Evolutionary conservation across 1,139 yeast genomes (phyloP).

Genomic region (Geotrichum aggregatum): DNA sequence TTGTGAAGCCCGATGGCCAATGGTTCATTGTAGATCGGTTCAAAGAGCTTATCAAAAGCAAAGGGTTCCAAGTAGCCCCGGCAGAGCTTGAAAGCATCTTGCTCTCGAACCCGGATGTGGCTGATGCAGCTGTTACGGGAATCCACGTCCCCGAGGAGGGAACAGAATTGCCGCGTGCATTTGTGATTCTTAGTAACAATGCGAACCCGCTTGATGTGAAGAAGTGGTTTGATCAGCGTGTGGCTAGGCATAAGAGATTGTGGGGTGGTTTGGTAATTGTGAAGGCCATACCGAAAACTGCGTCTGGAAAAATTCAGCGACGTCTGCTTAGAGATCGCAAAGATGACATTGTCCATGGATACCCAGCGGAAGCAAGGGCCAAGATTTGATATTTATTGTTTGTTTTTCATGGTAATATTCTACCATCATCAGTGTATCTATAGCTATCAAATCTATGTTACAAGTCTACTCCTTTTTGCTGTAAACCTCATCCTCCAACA

Average conservation of each 20-base stretch:
- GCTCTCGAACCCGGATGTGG: conserved; percentile 42
- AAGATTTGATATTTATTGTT: not conserved
- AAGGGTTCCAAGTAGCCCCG: conserved; percentile 80
- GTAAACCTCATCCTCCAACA: conserved; percentile 44
- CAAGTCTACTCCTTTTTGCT: conserved; percentile 1
- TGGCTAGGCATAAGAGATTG: conserved; percentile 40
- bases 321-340: conserved; percentile 30
- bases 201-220: conserved; percentile 30
- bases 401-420: too few relatives aligned
- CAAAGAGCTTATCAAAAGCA: conserved; percentile 75
- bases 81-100: conserved; percentile 69
- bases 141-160: conserved; percentile 33
- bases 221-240: conserved; percentile 37
- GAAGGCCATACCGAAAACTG: conserved; percentile 37
- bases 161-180: conserved; percentile 41
- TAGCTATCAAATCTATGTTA: not conserved
- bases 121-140: conserved; percentile 40
- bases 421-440: not conserved
- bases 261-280: conserved; percentile 36
- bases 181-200: conserved; percentile 29
- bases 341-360: conserved; percentile 15
- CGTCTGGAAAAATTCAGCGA: conserved; percentile 39
- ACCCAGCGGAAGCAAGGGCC: not conserved
- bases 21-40: conserved; percentile 66
- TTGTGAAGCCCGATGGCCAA: conserved; percentile 50